Base-by-base conservation (phyloP, 148 eudicot species). In the Polygonum maritimum region DNA sequence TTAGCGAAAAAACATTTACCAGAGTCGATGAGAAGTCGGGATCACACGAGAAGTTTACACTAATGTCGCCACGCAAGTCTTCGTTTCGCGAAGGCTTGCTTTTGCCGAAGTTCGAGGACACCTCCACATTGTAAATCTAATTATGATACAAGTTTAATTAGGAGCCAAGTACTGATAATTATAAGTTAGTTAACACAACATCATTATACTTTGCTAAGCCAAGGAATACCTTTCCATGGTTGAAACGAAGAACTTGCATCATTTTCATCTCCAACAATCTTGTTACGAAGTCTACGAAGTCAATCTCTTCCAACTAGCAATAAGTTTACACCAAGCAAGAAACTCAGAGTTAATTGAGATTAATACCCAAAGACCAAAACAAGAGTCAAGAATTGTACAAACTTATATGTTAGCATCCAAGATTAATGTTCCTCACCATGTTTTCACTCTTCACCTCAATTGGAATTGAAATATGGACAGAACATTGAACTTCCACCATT, bases 401-500 rank as follows among this genome's bases (percentile, higher is more conserved):
- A 21, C 63, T 21, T 57, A 19, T 4, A 1, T 55, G 26, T 7
- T 6, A 57, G 2, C 12, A 6, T n/a, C 33, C 63, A 19, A 19
- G 21, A 21, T 57, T n/a, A 44, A 44, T 44, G 10, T 51, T 51
- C 55, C 55, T 14, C 55, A 57, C 63, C 98, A 93, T 85, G 82
- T 82, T 80, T 81, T 87, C 88, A 78, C 84, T 88, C 84, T 83
- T 78, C 67, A 93, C 84, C 83, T 88, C 87, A n/a, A 89, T 85
- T 38, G 91, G 91, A 78, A 91, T 86, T 86, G 92, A 86, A 63
- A 93, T 80, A 78, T 93, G 98, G 58, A 91, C 98, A 7, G 89
- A 91, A 84, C 98, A 93, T 72, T 93, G 98, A 65, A 92, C 98
- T 86, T 93, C 96, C 81, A 91, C 94, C 98, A 93, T 93, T 71